phyloP scores from a whole-genome alignment of 2,329 filamentous ascomycete species.

The Paracamarosporium sp. region DNA sequence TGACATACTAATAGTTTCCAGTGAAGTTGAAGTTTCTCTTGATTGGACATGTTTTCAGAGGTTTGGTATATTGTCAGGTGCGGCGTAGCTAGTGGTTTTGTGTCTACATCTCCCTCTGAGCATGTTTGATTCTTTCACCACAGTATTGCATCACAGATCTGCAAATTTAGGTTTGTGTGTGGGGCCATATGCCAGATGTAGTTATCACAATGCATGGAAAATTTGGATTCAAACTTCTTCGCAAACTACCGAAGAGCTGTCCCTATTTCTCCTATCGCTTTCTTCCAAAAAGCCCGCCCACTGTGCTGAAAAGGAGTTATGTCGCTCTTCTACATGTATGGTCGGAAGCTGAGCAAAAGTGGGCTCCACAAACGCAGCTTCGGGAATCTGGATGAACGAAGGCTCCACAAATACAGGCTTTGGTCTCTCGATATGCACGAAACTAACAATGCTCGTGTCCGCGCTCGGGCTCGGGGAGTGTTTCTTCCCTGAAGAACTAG shows the following conservation, averaged over 20 bases:
- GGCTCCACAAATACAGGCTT: neutral
- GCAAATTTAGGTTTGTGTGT: too few relatives aligned
- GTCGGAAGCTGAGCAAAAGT: neutral
- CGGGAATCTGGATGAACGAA: neutral
- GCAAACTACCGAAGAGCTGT: neutral
- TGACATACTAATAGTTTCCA: too few relatives aligned
- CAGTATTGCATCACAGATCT: too few relatives aligned
- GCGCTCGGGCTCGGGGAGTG: neutral
- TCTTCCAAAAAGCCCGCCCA: constrained; percentile 6
- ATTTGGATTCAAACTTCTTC: neutral
- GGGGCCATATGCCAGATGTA: too few relatives aligned
- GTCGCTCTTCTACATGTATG: constrained; percentile 4
- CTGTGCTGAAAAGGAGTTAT: constrained; percentile 3
- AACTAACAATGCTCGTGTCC: neutral
- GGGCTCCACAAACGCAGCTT: neutral
- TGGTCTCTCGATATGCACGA: neutral
- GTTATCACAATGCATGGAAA: neutral
- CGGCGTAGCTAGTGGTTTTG: too few relatives aligned
- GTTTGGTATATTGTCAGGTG: neutral
- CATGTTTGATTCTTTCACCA: too few relatives aligned
- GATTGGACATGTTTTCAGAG: neutral
- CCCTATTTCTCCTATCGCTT: neutral
- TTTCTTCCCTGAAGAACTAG: neutral
- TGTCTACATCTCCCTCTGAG: too few relatives aligned
- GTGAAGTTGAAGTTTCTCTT: neutral